phyloP scores from a whole-genome alignment of 257 asterid genomes.

The Solanum bulbocastanum region DNA sequence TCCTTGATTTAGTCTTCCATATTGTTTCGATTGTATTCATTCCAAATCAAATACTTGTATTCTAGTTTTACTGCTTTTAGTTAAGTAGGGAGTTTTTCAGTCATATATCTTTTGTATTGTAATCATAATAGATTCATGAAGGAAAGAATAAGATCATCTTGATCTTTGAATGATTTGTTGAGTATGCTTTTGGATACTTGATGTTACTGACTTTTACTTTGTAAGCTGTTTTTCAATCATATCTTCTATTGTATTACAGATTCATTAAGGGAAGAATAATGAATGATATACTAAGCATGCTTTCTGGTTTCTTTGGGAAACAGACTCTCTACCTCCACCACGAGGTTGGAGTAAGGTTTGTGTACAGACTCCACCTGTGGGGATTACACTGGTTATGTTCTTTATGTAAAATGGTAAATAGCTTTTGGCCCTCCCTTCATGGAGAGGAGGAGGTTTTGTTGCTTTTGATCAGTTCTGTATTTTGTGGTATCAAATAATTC shows the following conservation, averaged over 20 bases:
- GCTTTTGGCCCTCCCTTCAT: neutral
- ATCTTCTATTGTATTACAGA: neutral
- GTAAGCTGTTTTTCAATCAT: neutral
- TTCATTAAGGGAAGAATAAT: neutral
- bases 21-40: neutral
- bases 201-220: neutral
- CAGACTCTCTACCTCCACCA: neutral
- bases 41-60: neutral
- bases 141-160: neutral
- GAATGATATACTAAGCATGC: neutral
- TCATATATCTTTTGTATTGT: neutral
- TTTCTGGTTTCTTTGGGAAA: neutral
- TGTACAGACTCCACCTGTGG: neutral
- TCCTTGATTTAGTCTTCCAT: neutral
- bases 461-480: neutral
- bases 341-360: neutral
- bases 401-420: neutral
- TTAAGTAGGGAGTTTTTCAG: neutral
- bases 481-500: neutral
- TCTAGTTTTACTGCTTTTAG: neutral
- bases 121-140: neutral
- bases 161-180: neutral
- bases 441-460: neutral
- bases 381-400: neutral
- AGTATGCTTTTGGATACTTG: neutral